Evolutionary conservation across 345 rosid species (phyloP).

Genomic region (Sisymbrium irio): DNA sequence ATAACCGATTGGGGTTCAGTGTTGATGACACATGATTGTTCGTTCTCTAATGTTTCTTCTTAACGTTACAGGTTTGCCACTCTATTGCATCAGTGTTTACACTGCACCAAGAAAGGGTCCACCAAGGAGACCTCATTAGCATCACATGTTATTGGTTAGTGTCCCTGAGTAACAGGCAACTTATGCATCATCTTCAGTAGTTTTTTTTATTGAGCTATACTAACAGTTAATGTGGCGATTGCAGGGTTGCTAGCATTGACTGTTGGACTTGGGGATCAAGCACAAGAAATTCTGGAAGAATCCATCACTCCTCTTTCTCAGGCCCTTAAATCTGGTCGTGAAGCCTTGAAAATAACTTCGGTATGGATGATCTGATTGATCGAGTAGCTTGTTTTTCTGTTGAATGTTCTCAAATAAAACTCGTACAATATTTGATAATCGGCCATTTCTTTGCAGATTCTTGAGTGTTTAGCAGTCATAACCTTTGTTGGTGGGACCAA

Average conservation of each 20-base stretch:
- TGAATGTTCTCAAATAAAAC: neutral
- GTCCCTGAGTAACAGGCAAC: neutral
- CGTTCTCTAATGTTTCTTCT: neutral
- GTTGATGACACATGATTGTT: neutral
- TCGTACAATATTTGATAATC: neutral
- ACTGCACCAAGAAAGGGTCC: slow-evolving; percentile 71
- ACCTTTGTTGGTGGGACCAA: slow-evolving; percentile 76
- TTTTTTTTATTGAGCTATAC: neutral
- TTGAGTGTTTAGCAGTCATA: slow-evolving; percentile 80
- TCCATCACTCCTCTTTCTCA: slow-evolving; percentile 60
- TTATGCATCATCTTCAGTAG: neutral
- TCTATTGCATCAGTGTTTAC: slow-evolving; percentile 67
- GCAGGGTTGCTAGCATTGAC: slow-evolving; percentile 85
- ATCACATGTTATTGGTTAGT: slow-evolving; percentile 56
- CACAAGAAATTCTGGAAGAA: slow-evolving; percentile 64
- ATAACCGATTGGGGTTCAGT: neutral
- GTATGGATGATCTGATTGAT: slow-evolving; percentile 36
- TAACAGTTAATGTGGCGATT: slow-evolving; percentile 14
- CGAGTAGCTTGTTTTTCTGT: neutral
- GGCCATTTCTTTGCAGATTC: slow-evolving; percentile 41
- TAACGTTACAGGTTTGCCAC: slow-evolving; percentile 66
- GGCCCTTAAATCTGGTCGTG: slow-evolving; percentile 65
- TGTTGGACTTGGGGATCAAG: slow-evolving; percentile 62
- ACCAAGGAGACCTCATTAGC: slow-evolving; percentile 71
- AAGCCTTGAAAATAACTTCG: slow-evolving; percentile 48